These are phyloP conservation scores for Sporormia fimetaria DNA, from an alignment of 495 filamentous ascomycete genomes.

Conservation along the genomic window DNA sequence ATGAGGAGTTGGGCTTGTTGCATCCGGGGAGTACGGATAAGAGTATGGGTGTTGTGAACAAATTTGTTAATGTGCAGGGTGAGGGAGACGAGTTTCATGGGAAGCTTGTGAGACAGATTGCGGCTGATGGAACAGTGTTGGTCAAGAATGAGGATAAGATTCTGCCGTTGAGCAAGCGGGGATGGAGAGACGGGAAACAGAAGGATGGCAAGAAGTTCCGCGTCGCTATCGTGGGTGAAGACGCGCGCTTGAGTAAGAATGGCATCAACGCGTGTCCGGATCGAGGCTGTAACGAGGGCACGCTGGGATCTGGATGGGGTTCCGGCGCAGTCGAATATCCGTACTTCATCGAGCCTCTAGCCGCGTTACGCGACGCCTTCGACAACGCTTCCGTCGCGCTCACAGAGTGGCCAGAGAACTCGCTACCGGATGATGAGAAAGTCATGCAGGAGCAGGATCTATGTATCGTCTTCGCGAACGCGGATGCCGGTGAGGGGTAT, in stretches of 20 bases:
- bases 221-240: slow-evolving; percentile 76
- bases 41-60: slow-evolving; percentile 55
- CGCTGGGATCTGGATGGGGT: slow-evolving; percentile 79
- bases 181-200: slow-evolving; percentile 33
- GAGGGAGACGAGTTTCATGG: slow-evolving; percentile 53
- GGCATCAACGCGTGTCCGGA: slow-evolving; percentile 71
- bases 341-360: slow-evolving; percentile 60
- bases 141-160: slow-evolving; percentile 62
- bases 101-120: slow-evolving; percentile 57
- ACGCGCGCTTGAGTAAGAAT: slow-evolving; percentile 52
- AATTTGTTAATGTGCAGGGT: slow-evolving; percentile 60
- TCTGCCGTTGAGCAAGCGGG: slow-evolving; percentile 50
- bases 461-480: slow-evolving; percentile 53
- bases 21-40: slow-evolving; percentile 53
- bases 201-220: slow-evolving; percentile 37
- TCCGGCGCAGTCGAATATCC: slow-evolving; percentile 82
- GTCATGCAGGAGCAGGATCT: slow-evolving; percentile 48
- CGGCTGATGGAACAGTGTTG: slow-evolving; percentile 73
- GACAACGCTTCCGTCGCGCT: slow-evolving; percentile 47
- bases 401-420: slow-evolving; percentile 50
- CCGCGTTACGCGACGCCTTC: slow-evolving; percentile 54
- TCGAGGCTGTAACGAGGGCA: slow-evolving; percentile 71
- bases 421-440: slow-evolving; percentile 34
- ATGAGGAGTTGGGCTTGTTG: slow-evolving; percentile 53
- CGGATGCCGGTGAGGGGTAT: slow-evolving; percentile 56